Conservation (phyloP, 441 rosid genomes). For the Rhodomyrtus psidioides region DNA sequence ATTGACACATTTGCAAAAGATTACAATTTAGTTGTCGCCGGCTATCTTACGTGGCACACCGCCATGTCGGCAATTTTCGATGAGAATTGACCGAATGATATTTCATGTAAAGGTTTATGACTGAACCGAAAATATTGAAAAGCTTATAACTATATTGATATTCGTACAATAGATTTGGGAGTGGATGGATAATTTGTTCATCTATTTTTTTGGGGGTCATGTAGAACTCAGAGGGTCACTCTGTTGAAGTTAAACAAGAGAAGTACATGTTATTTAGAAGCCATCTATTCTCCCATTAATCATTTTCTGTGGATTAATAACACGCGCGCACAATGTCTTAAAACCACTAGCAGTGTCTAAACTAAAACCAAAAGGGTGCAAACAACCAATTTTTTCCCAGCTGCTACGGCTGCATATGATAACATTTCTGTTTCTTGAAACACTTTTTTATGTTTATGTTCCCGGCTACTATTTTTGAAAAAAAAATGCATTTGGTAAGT, state of each 20-base stretch:
- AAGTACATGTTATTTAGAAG: neutral
- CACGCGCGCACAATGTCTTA: neutral
- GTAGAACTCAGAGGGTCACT: neutral
- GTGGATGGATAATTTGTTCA: neutral
- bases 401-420: too few relatives aligned
- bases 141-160: rapidly evolving
- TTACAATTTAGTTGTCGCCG: too few relatives aligned
- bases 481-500: too few relatives aligned
- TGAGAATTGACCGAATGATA: too few relatives aligned
- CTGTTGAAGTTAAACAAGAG: neutral
- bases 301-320: neutral
- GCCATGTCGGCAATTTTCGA: too few relatives aligned
- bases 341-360: neutral
- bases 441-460: too few relatives aligned
- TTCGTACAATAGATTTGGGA: neutral
- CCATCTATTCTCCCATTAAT: neutral
- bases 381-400: neutral
- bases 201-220: neutral
- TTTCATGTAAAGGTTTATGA: too few relatives aligned
- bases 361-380: neutral
- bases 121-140: neutral
- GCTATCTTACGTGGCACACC: too few relatives aligned
- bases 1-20: too few relatives aligned
- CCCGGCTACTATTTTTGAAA: too few relatives aligned
- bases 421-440: too few relatives aligned